These are phyloP conservation scores for Smallanthus sonchifolius DNA, from an alignment of 129 eudicot species.

Conservation along the genomic window DNA sequence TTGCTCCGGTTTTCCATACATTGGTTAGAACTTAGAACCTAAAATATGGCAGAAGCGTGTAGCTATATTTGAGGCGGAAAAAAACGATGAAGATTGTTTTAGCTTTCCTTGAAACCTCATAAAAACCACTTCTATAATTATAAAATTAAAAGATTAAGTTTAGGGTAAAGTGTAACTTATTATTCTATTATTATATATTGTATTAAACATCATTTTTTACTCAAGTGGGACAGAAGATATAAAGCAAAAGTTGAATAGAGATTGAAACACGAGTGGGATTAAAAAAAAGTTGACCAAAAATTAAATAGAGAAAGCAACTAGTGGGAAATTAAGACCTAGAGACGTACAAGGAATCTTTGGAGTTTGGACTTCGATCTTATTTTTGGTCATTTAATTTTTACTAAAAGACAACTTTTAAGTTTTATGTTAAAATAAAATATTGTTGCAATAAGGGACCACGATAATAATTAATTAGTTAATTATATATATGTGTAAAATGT, in stretches of 20 bases:
- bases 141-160: not conserved
- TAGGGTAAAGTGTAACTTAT: not conserved
- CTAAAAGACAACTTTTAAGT: not conserved
- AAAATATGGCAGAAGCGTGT: too few relatives aligned
- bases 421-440: not conserved
- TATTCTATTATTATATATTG: not conserved
- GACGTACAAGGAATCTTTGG: not conserved
- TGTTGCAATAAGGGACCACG: constrained; percentile 1
- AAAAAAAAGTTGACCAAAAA: not conserved
- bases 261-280: not conserved
- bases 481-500: too few relatives aligned
- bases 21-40: too few relatives aligned
- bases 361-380: not conserved
- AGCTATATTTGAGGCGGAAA: too few relatives aligned
- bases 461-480: too few relatives aligned
- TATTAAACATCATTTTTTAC: not conserved
- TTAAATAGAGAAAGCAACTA: not conserved
- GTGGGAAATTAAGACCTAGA: not conserved
- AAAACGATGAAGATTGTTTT: too few relatives aligned
- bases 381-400: not conserved
- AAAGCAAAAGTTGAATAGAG: not conserved
- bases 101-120: too few relatives aligned
- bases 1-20: too few relatives aligned
- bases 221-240: not conserved
- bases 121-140: too few relatives aligned